Conservation (phyloP, 352 stramenopile genomes). For the Albugo laibachii region DNA sequence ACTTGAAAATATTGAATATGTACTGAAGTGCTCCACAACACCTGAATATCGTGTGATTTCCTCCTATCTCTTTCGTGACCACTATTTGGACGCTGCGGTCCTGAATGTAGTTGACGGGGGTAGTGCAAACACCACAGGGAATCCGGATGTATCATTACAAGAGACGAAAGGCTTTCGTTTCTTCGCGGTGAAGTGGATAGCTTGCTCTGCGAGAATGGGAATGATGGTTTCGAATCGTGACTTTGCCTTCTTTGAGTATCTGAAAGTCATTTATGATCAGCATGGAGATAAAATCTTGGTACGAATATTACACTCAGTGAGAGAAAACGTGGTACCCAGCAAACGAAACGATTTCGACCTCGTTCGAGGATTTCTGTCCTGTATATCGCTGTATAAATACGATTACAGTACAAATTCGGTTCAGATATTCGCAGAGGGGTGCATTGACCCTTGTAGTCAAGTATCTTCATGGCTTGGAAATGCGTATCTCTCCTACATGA, state of each 20-base stretch:
- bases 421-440: constrained; percentile 42
- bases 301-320: constrained; percentile 35
- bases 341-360: constrained; percentile 24
- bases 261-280: constrained; percentile 12
- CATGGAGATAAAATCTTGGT: constrained; percentile 20
- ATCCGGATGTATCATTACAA: constrained; percentile 3
- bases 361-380: constrained; percentile 28
- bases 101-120: constrained; percentile 13
- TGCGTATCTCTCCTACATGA: constrained; percentile 20
- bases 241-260: constrained; percentile 27
- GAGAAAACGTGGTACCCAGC: constrained; percentile 19
- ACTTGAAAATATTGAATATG: constrained; percentile 28
- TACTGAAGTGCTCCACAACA: constrained; percentile 24
- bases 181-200: constrained; percentile 29
- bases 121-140: constrained; percentile 10
- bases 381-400: constrained; percentile 40
- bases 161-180: constrained; percentile 13
- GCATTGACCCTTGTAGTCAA: constrained; percentile 18
- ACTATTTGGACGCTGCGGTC: constrained; percentile 23
- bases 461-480: constrained; percentile 15
- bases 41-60: constrained; percentile 24
- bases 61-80: constrained; percentile 18
- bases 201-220: constrained; percentile 17
- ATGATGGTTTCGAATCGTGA: constrained; percentile 30
- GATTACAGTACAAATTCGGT: constrained; percentile 28